phyloP scores from a whole-genome alignment of 176 grass and related monocot genomes.

The Typha latifolia region DNA sequence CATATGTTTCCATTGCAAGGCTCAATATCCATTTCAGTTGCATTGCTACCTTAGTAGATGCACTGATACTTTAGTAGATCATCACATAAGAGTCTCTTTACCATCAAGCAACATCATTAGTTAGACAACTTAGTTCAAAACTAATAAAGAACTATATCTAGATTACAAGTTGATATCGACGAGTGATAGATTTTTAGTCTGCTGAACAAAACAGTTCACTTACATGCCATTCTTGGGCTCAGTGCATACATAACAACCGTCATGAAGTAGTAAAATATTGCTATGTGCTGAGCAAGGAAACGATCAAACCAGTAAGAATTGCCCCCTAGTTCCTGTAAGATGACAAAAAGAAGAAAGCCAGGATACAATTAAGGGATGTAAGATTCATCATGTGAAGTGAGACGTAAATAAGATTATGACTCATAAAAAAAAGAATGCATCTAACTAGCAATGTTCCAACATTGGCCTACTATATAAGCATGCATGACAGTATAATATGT shows the following conservation, averaged over 20 bases:
- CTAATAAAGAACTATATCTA: no score
- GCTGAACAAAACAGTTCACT: conserved; percentile 13
- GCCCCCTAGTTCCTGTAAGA: conserved; percentile 72
- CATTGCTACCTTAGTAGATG: no score
- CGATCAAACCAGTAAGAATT: conserved; percentile 65
- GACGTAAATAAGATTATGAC: not conserved
- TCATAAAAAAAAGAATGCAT: not conserved
- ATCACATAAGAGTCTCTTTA: not conserved
- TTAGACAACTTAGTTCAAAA: not conserved
- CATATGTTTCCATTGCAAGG: no score
- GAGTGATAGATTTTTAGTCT: not conserved
- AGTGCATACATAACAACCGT: conserved; percentile 85
- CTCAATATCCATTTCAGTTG: no score
- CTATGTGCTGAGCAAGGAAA: conserved; percentile 56
- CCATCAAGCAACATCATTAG: not conserved
- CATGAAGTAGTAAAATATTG: conserved; percentile 91
- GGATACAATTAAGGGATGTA: not conserved
- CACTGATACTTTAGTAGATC: no score
- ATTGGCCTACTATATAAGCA: not conserved
- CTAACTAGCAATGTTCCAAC: not conserved
- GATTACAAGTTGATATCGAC: no score
- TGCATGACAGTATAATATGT: not conserved
- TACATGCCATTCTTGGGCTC: conserved; percentile 98
- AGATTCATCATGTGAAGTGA: not conserved
- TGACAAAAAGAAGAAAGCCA: not conserved